phyloP scores from a whole-genome alignment of 1,139 yeast genomes.

The Pneumocystis carinii region DNA sequence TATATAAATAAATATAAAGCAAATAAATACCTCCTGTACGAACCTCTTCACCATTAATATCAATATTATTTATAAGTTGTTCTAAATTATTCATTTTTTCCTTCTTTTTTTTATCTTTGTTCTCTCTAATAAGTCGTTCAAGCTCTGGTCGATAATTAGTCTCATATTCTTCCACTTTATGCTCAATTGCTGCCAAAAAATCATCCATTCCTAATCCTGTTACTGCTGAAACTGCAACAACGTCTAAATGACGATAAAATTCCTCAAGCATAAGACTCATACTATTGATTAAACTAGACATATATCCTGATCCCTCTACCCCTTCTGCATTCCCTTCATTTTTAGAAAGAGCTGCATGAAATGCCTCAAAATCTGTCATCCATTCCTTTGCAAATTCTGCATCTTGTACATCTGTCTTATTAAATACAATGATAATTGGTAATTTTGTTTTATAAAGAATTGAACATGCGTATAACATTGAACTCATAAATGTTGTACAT shows the following conservation, averaged over 20 bases:
- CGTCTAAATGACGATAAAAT: conserved; percentile 83
- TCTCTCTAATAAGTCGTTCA: conserved; percentile 61
- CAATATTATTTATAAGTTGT: conserved; percentile 70
- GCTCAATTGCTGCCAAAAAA: conserved; percentile 65
- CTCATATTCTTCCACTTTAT: conserved; percentile 77
- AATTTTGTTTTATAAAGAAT: conserved; percentile 87
- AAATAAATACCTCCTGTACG: background rate
- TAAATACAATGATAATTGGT: conserved; percentile 94
- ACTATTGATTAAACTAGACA: conserved; percentile 85
- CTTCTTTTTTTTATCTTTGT: conserved; percentile 58
- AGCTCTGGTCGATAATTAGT: conserved; percentile 74
- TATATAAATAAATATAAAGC: background rate
- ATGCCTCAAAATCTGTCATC: conserved; percentile 93
- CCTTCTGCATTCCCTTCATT: conserved; percentile 33
- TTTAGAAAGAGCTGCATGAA: conserved; percentile 59
- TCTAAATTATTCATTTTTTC: conserved; percentile 59
- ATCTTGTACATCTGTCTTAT: conserved; percentile 77
- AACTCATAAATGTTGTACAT: conserved; percentile 94
- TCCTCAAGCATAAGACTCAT: conserved; percentile 95
- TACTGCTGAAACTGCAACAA: conserved; percentile 77
- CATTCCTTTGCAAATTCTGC: conserved; percentile 85
- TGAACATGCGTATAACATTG: conserved; percentile 96
- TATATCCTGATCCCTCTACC: conserved; percentile 58
- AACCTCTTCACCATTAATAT: conserved; percentile 26
- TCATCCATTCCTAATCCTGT: conserved; percentile 94